phyloP scores from a whole-genome alignment of 2,329 filamentous ascomycete species.

The Cordyceps militaris region DNA sequence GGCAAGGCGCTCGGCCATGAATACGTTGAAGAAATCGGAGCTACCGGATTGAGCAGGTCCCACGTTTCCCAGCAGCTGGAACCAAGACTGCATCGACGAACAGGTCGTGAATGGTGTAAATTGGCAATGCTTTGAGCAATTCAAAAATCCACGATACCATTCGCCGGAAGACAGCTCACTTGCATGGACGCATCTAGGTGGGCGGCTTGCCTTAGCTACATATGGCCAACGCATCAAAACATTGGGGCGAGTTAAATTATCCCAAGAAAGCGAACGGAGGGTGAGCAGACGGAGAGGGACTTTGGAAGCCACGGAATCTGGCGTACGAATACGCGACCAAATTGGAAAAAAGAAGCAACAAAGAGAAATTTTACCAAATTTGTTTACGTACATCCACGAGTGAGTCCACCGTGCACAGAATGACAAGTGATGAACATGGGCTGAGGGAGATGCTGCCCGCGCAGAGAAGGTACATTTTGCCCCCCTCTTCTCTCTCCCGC shows the following conservation, averaged over 20 bases:
- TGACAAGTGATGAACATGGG: constrained; percentile 3
- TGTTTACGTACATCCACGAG: not conserved
- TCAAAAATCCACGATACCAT: not conserved
- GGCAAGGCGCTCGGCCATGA: not conserved
- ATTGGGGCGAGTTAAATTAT: constrained; percentile 10
- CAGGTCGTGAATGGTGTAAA: not conserved
- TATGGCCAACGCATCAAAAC: constrained; percentile 13
- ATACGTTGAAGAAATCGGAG: not conserved
- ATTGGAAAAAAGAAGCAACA: not conserved
- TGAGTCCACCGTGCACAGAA: not conserved
- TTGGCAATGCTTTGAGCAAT: not conserved
- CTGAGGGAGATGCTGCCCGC: not conserved
- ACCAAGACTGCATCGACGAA: not conserved
- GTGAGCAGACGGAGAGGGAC: not conserved
- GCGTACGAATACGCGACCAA: not conserved
- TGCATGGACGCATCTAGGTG: constrained; percentile 11
- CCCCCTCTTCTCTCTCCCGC: not conserved
- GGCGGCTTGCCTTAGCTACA: constrained; percentile 13
- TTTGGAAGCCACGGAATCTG: not conserved
- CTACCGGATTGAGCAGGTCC: not conserved
- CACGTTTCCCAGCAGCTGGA: not conserved
- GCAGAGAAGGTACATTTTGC: not conserved
- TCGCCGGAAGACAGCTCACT: constrained; percentile 5
- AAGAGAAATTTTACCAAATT: not conserved
- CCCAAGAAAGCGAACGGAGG: not conserved